Conservation (phyloP, 257 asterid genomes). For the Gentiana straminea region DNA sequence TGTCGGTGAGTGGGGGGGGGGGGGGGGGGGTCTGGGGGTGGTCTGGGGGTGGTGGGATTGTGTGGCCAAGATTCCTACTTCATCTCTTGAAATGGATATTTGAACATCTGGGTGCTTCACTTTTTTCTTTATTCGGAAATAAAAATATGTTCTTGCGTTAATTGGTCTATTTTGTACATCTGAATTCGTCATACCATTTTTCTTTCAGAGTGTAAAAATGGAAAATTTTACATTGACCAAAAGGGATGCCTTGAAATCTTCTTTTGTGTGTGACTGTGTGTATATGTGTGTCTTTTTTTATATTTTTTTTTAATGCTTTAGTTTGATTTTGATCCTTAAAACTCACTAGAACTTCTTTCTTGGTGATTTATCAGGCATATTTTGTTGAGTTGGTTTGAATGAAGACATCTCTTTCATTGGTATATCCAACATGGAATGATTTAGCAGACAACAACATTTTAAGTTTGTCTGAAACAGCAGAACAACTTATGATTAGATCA, state of each 20-base stretch:
- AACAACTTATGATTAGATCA: conserved; percentile 31
- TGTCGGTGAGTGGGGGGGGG: not conserved
- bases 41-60: not conserved
- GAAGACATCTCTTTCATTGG: conserved; percentile 36
- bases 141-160: too few species aligned
- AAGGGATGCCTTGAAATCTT: not conserved
- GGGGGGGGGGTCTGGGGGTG: not conserved
- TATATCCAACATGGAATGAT: conserved; percentile 31
- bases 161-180: too few species aligned
- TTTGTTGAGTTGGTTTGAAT: conserved; percentile 5
- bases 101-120: too few species aligned
- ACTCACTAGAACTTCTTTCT: not conserved
- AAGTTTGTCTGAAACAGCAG: conserved; percentile 21
- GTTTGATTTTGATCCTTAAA: not conserved
- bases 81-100: too few species aligned
- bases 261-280: too few species aligned
- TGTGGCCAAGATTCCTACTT: too few species aligned
- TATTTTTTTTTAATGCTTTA: not conserved
- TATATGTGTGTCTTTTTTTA: too few species aligned
- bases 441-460: conserved; percentile 15
- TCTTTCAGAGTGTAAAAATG: too few species aligned
- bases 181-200: too few species aligned
- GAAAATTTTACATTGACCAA: not conserved
- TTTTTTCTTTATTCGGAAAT: too few species aligned
- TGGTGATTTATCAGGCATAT: conserved; percentile 9